Percentiles rank a stretch among this genome's conserved stretches.
These are phyloP conservation scores for Trichoderma lentiforme DNA, from an alignment of 2,329 filamentous ascomycete genomes.

Conservation along the genomic window DNA sequence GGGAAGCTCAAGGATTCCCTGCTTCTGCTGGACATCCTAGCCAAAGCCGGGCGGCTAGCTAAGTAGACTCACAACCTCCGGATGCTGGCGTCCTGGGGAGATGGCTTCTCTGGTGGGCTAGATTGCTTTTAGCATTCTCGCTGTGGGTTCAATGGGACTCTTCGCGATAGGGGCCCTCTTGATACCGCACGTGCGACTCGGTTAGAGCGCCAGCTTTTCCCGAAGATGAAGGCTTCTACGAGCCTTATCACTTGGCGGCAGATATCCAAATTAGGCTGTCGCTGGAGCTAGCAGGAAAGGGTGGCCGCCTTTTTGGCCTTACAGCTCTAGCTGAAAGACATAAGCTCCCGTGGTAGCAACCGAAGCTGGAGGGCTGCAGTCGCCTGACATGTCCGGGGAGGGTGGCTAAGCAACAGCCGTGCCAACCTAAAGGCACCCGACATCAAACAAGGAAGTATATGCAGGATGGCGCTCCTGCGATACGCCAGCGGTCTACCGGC, in stretches of 20 bases:
- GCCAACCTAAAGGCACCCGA: background rate
- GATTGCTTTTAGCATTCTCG: background rate
- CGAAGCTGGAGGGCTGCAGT: constrained; percentile 15
- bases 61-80: constrained; percentile 11
- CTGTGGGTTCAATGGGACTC: background rate
- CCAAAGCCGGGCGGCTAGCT: constrained; percentile 6
- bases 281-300: background rate
- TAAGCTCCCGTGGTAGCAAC: constrained; percentile 17
- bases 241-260: background rate
- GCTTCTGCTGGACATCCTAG: background rate
- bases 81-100: constrained; percentile 10
- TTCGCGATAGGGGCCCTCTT: background rate
- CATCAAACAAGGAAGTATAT: constrained; percentile 6
- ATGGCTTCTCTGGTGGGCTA: background rate
- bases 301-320: constrained; percentile 1
- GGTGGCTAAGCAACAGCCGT: constrained; percentile 10
- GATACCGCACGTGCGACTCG: constrained; percentile 11
- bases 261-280: constrained; percentile 5
- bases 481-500: background rate
- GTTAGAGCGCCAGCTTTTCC: background rate
- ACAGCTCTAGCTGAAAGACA: constrained; percentile 13
- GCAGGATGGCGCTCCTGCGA: background rate
- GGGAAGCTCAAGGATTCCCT: constrained; percentile 15
- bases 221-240: background rate
- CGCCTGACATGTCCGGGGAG: constrained; percentile 14